Base-by-base conservation (phyloP, 495 filamentous ascomycete genomes). In the Talaromyces proteolyticus region DNA sequence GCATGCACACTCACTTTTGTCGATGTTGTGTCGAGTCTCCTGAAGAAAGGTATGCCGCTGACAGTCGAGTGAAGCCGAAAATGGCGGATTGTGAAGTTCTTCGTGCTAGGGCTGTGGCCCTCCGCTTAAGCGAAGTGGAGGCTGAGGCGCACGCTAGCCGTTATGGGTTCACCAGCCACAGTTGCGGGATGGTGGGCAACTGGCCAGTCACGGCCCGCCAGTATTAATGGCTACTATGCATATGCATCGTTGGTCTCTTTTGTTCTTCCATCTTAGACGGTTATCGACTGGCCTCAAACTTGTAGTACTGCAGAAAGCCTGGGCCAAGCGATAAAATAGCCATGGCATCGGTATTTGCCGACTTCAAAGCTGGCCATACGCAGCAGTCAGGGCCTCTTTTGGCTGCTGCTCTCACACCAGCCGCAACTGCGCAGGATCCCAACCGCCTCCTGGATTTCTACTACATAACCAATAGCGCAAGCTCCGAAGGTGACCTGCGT, bases 391-490 rank as follows among this genome's bases (percentile, higher is more conserved):
- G 88, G 44, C 80, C 80, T 55, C 69, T 62, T 22, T 78, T 96
- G 14, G 82, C 88, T 26, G 69, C 75, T 41, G 84, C 87, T 11
- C 67, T 96, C 46, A 82, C 75, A 3, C 89, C 91, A 36, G 71
- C 84, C 49, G 58, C 79, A 21, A 73, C 85, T 11, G 44, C 69
- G 1, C 65, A 77, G 24, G 63, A 86, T 44, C 73, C 79, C 20
- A 65, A 74, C 29, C 79, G 81, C 41, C 70, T 95, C 21, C 54
- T 67, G 23, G 67, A 73, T 6, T 81, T 92, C 53, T 84, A 82
- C 62, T 64, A 70, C 44, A 76, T 77, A 49, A 72, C 74, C 34
- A 80, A 80, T 40, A 75, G 76, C 49, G 75, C 77, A n/a, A 83
- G 82, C 52, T 58, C 78, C 10, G 69, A 75, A 39, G 67, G 73